Base-by-base conservation (phyloP, 805 yeast species). In the Vanderwaltozyma polyspora region DNA sequence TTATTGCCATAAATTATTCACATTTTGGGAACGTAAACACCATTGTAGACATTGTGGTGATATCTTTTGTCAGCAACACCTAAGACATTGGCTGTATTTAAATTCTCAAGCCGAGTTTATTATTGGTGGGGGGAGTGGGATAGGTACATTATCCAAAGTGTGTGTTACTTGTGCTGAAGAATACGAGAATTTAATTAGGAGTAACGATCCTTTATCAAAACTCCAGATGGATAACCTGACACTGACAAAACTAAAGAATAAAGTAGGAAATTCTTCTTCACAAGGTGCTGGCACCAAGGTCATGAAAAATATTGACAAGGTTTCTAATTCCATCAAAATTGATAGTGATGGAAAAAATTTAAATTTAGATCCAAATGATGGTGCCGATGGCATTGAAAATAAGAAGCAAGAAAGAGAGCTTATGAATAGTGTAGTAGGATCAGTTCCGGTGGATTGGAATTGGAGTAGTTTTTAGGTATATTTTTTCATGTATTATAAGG, bases 31-130 rank as follows among this genome's bases (percentile, higher is more conserved):
- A 54, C 71, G 87, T 46, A 68, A 77, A 42, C 94, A 82, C 51
- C 94, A 82, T 61, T 82, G 94, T 53, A 70, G 94, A 35, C 77
- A 78, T 52, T 82, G 94, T 56, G 94, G 94, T 25, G 84, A 80
- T 27, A 72, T 82, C 15, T 82, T 73, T 49, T 82, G 94, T 55
- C 72, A 74, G 23, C 74, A 70, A 40, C 87, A 83, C 55, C 67
- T 77, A 4, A 61, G 69, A 6, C 77, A 74, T 46, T 63, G 63
- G 61, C 53, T 72, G 42, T 66, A 75, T 59, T 63, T 73, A 50
- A 63, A 76, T 51, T 62, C 68, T 48, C 54, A 71, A 57, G 74
- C 91, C 24, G 74, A 73, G 43, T 76, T 75, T 43, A 68, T 76
- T 45, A 72, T 79, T 35, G 49, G 44, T 12, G 84, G 79, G 15